Base-by-base conservation (phyloP, 2,329 filamentous ascomycete species). In the Epichloe festucae region DNA sequence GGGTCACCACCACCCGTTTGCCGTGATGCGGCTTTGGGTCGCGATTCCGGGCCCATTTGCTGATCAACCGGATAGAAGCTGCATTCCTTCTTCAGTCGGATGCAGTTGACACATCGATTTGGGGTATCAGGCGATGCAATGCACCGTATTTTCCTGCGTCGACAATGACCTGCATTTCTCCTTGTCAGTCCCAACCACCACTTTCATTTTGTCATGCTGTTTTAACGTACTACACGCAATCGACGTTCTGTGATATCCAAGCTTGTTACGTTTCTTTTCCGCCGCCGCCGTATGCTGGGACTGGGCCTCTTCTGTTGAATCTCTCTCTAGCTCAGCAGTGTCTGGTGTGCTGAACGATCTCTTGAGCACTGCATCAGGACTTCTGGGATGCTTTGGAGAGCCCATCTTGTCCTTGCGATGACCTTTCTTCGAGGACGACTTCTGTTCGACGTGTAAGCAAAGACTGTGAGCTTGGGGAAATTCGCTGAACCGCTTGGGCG, bases 241-340 rank as follows among this genome's bases (percentile, higher is more conserved):
- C 44, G 90, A 94, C 38, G 89, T 95, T 63, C 91, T 82, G 71
- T 96, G 91, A 65, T 97, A 97, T 40, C 91, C 91, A 55, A 97
- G 76, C 70, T 95, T 96, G 68, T 95, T 96, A 63, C 90, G 82
- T 54, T 72, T 76, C 67, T 76, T 80, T 53, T 80, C 77, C 38
- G 66, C 69, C n/a, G 69, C 58, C 34, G 67, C 60, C 23, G 64
- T 64, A 50, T 68, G 53, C 39, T 56, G 53, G 5, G 55, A 45
- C 23, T 62, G 56, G 21, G 57, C 50, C 17, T 62, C 61, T 21
- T 63, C 59, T 7, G 50, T 49, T 40, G 65, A 63, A 50, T 63
- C 60, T 55, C 60, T 66, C 60, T 68, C 68, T 57, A 71, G 67
- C 48, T 67, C 68, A 55, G 68, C 69, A 54, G 73, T 67, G 62